Base-by-base conservation (phyloP, 1,284 basidiomycete genomes). In the Waitea zeae region DNA sequence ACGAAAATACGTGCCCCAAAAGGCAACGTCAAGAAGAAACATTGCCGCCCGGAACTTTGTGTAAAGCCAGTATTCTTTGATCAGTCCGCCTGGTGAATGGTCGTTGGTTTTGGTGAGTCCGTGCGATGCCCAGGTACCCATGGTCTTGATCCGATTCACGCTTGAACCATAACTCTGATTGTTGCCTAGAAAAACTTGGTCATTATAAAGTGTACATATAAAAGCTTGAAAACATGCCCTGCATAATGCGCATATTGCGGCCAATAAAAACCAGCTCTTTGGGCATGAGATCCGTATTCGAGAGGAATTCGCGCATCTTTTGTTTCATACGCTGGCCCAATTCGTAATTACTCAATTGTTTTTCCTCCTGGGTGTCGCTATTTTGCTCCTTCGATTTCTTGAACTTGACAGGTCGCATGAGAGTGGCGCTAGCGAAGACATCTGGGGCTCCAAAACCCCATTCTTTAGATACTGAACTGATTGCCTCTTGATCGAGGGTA, bases 361-460 rank as follows among this genome's bases (percentile, higher is more conserved):
- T 41, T 40, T 44, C 48, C 36, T 56, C 49, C 20, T 41, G 46
- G 17, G 20, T 22, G 40, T 56, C 43, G 7, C n/a, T n/a, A n/a
- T 26, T 26, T n/a, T 7, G 22, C 36, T 51, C 48, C 28, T 47
- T 44, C 33, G 46, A 44, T 24, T 54, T 29, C 6, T 30, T 33
- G 34, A 75, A 53, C 26, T 49, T 57, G 29, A 73, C 59, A 0
- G 77, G 76, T 33, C 62, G 61, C 62, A 76, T 64, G 39, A 80
- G 49, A n/a, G 72, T 72, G 24, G 74, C 71, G 44, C 72, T 78
- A 3, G 78, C 80, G 48, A 82, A 74, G 43, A 89, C 53, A 47
- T 88, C 83, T 1, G 78, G 70, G 33, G 77, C 59, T 2, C 77
- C 80, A 42, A 90, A 72, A 4, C 86, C 86, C 87, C 88, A 92